These are phyloP conservation scores for Sporisorium graminicola DNA, from an alignment of 1,284 basidiomycete species.

Conservation along the genomic window DNA sequence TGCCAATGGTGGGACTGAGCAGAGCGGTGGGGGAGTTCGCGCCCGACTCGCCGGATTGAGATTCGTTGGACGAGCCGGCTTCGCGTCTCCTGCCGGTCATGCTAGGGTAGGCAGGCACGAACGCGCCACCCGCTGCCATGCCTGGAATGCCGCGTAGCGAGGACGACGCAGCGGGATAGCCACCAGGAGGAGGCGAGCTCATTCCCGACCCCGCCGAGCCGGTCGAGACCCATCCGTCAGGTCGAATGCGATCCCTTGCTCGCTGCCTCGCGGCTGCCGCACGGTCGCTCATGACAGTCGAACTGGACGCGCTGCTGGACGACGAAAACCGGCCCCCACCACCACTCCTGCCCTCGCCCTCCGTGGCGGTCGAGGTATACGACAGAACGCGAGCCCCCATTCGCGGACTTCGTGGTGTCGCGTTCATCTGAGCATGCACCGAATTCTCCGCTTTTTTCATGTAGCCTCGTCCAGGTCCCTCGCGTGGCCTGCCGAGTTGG, in stretches of 20 bases:
- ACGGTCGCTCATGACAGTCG: slow-evolving; percentile 24
- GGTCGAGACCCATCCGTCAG: slow-evolving; percentile 40
- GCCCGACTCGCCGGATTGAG: slow-evolving; percentile 33
- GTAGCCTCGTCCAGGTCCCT: slow-evolving; percentile 37
- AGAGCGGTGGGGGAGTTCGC: slow-evolving; percentile 36
- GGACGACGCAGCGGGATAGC: slow-evolving; percentile 2
- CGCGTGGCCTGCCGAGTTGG: slow-evolving; percentile 17
- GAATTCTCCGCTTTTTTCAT: slow-evolving; percentile 49
- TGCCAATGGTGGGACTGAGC: slow-evolving; percentile 22
- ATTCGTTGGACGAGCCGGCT: slow-evolving; percentile 29
- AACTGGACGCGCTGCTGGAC: slow-evolving; percentile 24
- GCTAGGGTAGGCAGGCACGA: not conserved
- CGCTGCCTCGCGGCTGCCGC: slow-evolving; percentile 24
- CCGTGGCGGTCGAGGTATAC: slow-evolving; percentile 33
- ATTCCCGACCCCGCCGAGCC: slow-evolving; percentile 21
- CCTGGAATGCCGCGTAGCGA: slow-evolving; percentile 31
- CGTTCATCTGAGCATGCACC: slow-evolving; percentile 31
- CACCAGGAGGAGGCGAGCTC: slow-evolving; percentile 17
- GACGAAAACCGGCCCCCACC: slow-evolving; percentile 22
- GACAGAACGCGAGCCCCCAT: slow-evolving; percentile 33
- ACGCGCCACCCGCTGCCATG: not conserved
- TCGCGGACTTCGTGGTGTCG: slow-evolving; percentile 46
- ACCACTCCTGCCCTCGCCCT: slow-evolving; percentile 33
- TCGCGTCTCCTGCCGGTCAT: slow-evolving; percentile 13
- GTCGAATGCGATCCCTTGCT: slow-evolving; percentile 34